Percentiles rank a stretch among this genome's conserved stretches.
phyloP scores from a whole-genome alignment of 345 rosid species.

The Aethionema arabicum region DNA sequence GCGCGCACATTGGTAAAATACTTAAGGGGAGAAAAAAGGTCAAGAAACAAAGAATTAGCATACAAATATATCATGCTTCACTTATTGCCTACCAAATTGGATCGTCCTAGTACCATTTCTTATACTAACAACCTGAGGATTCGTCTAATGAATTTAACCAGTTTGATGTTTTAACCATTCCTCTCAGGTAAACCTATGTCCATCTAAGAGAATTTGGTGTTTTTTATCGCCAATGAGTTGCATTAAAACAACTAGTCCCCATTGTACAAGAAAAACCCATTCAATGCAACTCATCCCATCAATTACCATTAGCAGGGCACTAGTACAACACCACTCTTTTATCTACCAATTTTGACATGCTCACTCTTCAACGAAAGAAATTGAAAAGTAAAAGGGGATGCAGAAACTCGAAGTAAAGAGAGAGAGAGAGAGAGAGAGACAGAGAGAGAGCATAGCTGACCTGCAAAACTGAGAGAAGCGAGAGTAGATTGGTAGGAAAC shows the following conservation, averaged over 20 bases:
- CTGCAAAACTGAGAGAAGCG: slow-evolving; percentile 77
- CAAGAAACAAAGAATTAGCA: background rate
- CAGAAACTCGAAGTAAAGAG: background rate
- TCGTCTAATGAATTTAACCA: background rate
- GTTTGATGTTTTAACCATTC: no score
- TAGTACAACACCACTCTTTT: no score
- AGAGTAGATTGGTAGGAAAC: slow-evolving; percentile 70
- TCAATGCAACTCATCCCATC: background rate
- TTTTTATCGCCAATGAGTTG: background rate
- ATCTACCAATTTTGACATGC: no score
- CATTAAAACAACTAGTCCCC: background rate
- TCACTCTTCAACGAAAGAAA: background rate
- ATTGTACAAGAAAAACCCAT: background rate
- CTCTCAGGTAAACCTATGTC: no score
- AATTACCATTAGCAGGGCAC: no score
- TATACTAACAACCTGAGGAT: slow-evolving; percentile 13
- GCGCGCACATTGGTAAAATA: slow-evolving; percentile 1
- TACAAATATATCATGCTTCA: slow-evolving; percentile 11
- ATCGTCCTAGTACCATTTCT: background rate
- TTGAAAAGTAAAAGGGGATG: background rate
- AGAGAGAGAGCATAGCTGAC: slow-evolving; percentile 28
- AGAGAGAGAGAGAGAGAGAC: background rate
- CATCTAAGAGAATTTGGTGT: no score
- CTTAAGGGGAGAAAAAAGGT: background rate
- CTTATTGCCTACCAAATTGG: slow-evolving; percentile 6